A percentile compares a stretch with the other conserved stretches of the same genome.
phyloP scores from a whole-genome alignment of 805 yeast genomes.

The Candida chilensis region DNA sequence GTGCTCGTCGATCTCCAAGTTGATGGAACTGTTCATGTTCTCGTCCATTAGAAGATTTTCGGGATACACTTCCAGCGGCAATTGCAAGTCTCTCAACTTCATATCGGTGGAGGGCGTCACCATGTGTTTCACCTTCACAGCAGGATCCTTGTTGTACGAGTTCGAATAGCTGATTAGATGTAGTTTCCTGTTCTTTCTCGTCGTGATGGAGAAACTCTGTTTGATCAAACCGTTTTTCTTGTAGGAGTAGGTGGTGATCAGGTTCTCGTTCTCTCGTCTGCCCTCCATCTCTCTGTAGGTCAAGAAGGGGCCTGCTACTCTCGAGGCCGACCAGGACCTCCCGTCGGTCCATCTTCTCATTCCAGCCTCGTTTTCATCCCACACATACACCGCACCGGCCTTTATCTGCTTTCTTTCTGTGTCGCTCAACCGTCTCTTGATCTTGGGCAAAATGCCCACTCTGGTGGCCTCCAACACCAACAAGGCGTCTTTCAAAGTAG shows the following conservation, averaged over 20 bases:
- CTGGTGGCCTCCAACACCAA: slow-evolving; percentile 59
- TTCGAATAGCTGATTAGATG: slow-evolving; percentile 53
- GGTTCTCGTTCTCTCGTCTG: slow-evolving; percentile 1
- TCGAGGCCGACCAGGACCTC: slow-evolving; percentile 61
- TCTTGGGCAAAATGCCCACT: slow-evolving; percentile 44
- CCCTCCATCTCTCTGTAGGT: slow-evolving; percentile 58
- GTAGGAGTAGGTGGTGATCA: slow-evolving; percentile 22
- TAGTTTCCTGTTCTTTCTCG: slow-evolving; percentile 40
- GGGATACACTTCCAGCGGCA: no score
- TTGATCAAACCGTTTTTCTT: slow-evolving; percentile 51
- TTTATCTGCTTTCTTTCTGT: slow-evolving; percentile 47
- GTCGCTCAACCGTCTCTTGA: slow-evolving; percentile 48
- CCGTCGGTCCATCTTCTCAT: slow-evolving; percentile 81
- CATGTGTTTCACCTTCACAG: no score
- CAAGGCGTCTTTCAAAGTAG: slow-evolving; percentile 53
- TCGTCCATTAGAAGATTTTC: no score
- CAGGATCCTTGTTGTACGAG: no score
- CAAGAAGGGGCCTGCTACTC: slow-evolving; percentile 57
- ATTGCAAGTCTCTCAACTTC: no score
- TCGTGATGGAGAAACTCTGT: slow-evolving; percentile 52
- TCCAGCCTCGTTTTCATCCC: slow-evolving; percentile 66
- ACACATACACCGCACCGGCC: slow-evolving; percentile 56
- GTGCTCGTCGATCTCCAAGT: no score
- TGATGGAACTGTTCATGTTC: no score
- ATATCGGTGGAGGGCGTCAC: no score